A percentile compares a stretch with the other conserved stretches of the same genome.
These are phyloP conservation scores for Mortierella sp. DNA, from an alignment of 371 early-diverging fungal species.

Conservation along the genomic window DNA sequence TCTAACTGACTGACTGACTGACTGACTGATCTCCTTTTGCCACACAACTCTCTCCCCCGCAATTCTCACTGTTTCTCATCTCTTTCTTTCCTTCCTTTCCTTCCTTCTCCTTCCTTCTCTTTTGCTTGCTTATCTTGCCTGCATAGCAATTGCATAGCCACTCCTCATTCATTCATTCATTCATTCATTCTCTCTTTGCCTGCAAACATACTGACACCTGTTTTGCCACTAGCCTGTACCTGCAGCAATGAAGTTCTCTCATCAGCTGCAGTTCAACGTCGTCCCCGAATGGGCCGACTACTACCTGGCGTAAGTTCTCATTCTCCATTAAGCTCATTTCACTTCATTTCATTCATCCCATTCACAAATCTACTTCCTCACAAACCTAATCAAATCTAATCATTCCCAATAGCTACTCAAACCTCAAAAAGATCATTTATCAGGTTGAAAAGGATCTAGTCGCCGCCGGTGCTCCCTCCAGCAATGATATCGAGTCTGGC, in stretches of 20 bases:
- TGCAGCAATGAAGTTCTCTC: constrained; percentile 88
- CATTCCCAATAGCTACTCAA: constrained; percentile 75
- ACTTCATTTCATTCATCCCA: not conserved
- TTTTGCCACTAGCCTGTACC: not conserved
- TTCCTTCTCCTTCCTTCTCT: not conserved
- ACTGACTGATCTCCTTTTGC: no score
- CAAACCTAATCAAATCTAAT: not conserved
- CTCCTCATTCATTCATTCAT: no score
- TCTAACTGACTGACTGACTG: no score
- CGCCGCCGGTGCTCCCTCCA: constrained; percentile 62
- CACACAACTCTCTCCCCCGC: no score
- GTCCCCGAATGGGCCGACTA: constrained; percentile 92
- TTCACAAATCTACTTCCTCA: no score
- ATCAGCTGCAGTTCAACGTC: constrained; percentile 88
- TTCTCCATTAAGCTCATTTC: constrained; percentile 3
- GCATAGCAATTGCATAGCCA: no score
- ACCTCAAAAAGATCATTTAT: constrained; percentile 92
- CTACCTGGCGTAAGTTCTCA: constrained; percentile 73
- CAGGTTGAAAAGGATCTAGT: constrained; percentile 88
- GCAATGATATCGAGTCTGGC: constrained; percentile 40
- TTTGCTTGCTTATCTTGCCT: not conserved
- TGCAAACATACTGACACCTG: constrained; percentile 3
- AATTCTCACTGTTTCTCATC: not conserved
- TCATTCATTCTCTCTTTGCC: no score
- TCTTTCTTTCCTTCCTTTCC: not conserved